phyloP scores from a whole-genome alignment of 768 basidiomycete genomes.

The Pleurotus giganteus region DNA sequence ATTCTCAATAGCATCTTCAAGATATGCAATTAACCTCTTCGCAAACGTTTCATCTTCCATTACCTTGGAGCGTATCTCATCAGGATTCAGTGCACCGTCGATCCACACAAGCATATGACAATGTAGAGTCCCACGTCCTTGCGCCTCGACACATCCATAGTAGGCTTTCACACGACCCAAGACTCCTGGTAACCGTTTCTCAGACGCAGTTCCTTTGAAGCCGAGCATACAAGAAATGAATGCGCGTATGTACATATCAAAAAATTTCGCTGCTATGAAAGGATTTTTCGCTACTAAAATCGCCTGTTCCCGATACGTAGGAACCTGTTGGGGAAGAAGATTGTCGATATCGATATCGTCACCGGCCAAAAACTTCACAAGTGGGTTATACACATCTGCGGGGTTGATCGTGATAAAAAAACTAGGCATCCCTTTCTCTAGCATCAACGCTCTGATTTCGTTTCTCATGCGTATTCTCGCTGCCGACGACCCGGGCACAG shows the following conservation, averaged over 20 bases:
- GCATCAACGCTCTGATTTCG: constrained; percentile 34
- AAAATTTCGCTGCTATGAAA: constrained; percentile 36
- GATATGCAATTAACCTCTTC: constrained; percentile 14
- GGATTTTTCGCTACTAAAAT: constrained; percentile 38
- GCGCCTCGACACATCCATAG: constrained; percentile 41
- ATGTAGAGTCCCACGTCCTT: constrained; percentile 36
- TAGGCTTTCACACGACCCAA: constrained; percentile 31
- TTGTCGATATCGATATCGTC: constrained; percentile 33
- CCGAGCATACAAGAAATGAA: constrained; percentile 30
- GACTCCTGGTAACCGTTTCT: constrained; percentile 20
- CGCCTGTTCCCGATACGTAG: constrained; percentile 29
- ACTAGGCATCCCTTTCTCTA: constrained; percentile 31
- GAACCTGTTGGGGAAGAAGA: constrained; percentile 22
- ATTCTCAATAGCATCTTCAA: constrained; percentile 26
- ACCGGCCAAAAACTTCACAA: constrained; percentile 38
- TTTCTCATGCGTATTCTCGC: constrained; percentile 28
- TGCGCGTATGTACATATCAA: constrained; percentile 35
- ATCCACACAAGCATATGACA: constrained; percentile 42
- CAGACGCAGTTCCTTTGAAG: constrained; percentile 12
- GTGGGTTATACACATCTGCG: constrained; percentile 37
- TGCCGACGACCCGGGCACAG: constrained; percentile 29
- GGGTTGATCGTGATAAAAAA: constrained; percentile 48
- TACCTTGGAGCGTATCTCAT: constrained; percentile 21
- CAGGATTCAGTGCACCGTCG: constrained; percentile 28
- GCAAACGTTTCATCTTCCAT: constrained; percentile 18